Evolutionary conservation across 1,284 basidiomycete species (phyloP).

Genomic region (Ceratobasidium sp.): DNA sequence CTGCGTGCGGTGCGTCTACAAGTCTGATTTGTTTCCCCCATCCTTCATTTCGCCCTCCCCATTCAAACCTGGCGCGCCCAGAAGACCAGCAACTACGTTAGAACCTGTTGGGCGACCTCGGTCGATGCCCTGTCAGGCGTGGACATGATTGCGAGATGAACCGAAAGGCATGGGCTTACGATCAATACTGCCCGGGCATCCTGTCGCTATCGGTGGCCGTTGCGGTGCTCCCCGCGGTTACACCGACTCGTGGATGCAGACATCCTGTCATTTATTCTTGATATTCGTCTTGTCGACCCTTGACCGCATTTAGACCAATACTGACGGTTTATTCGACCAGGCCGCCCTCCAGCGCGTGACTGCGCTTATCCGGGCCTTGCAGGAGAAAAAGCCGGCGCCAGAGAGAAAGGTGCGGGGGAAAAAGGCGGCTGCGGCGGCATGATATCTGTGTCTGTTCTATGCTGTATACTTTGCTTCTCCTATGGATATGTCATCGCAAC

Average conservation of each 20-base stretch:
- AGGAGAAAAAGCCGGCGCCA: conserved; percentile 72
- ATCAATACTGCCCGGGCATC: conserved; percentile 71
- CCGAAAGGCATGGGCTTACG: conserved; percentile 61
- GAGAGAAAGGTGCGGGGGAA: conserved; percentile 82
- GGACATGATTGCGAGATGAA: conserved; percentile 84
- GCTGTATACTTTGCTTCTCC: conserved; percentile 13
- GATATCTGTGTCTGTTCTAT: conserved; percentile 4
- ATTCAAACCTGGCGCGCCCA: background rate
- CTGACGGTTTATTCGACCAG: conserved; percentile 61
- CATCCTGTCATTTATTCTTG: conserved; percentile 55
- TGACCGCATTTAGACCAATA: conserved; percentile 41
- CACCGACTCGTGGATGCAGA: conserved; percentile 77
- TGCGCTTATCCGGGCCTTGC: conserved; percentile 75
- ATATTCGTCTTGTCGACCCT: conserved; percentile 48
- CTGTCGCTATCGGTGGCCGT: conserved; percentile 78
- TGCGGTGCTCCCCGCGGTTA: conserved; percentile 68
- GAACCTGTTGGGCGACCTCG: conserved; percentile 63
- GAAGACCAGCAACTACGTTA: conserved; percentile 70
- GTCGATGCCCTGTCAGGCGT: conserved; percentile 77
- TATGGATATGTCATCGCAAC: conserved; percentile 9
- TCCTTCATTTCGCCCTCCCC: conserved; percentile 35
- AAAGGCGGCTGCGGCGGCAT: conserved; percentile 47
- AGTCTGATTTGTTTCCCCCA: conserved; percentile 7
- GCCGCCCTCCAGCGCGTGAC: conserved; percentile 84
- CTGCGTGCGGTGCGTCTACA: conserved; percentile 75